Percentiles rank a stretch among this genome's conserved stretches.
Conservation (phyloP, 1,139 yeast genomes). For the Sugiyamaella paludigena region DNA sequence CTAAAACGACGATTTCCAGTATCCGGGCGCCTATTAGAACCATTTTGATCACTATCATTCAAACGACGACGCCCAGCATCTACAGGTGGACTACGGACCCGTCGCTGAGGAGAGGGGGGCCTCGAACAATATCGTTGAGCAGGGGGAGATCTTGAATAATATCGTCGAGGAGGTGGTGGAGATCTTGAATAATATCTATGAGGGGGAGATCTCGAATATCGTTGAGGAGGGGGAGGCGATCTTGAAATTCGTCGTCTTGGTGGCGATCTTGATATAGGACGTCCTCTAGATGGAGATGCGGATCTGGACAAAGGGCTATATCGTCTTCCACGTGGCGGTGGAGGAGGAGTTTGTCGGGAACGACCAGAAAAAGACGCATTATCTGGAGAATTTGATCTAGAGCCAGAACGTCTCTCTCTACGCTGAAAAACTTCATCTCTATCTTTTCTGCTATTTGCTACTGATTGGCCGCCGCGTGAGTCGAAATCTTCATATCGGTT, state of each 20-base stretch:
- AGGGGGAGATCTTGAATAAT: slow-evolving; percentile 2
- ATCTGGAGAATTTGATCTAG: background rate
- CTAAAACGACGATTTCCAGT: no score
- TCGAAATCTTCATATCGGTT: no score
- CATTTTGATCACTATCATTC: no score
- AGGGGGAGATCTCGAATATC: background rate
- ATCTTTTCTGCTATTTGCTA: background rate
- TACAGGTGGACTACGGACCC: no score
- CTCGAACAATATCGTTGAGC: background rate
- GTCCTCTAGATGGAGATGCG: background rate
- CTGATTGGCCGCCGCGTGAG: no score
- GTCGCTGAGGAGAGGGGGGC: background rate
- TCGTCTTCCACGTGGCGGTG: background rate
- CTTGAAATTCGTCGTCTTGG: background rate
- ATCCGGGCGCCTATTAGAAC: no score
- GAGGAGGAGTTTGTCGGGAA: no score
- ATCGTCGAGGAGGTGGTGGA: slow-evolving; percentile 1
- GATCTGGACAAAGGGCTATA: background rate
- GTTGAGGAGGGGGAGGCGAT: background rate
- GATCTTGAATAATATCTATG: background rate
- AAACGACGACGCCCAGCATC: no score
- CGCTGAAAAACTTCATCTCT: background rate
- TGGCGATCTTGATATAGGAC: background rate
- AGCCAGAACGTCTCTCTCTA: background rate
- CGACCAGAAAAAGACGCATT: no score